Percentiles rank a stretch among this genome's conserved stretches.
These are phyloP conservation scores for Fusarium sp. DNA, from an alignment of 2,329 filamentous ascomycete genomes.

Conservation along the genomic window DNA sequence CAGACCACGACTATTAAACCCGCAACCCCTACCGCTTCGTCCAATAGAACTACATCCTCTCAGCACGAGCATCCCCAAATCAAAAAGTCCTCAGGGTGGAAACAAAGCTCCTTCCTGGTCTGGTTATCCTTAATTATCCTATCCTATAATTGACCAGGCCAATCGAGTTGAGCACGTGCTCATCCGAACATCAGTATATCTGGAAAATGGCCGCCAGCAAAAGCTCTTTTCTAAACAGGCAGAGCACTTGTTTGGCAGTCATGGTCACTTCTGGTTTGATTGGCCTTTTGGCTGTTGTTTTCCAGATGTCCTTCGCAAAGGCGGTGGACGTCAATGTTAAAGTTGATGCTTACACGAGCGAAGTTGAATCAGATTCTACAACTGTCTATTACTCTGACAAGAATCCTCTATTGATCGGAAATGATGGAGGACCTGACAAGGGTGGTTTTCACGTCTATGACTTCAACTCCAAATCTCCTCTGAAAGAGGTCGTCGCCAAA, in stretches of 20 bases:
- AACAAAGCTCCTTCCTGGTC: not conserved
- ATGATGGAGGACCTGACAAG: constrained; percentile 56
- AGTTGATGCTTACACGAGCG: constrained; percentile 49
- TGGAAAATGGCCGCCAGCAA: not conserved
- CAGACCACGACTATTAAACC: constrained; percentile 18
- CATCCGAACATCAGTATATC: constrained; percentile 17
- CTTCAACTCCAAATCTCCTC: constrained; percentile 45
- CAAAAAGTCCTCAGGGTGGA: constrained; percentile 22
- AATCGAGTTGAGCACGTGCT: constrained; percentile 23
- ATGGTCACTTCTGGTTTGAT: constrained; percentile 39
- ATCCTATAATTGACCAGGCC: constrained; percentile 7
- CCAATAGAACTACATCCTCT: constrained; percentile 34
- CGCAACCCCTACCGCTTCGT: constrained; percentile 2
- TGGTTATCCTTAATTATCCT: not conserved
- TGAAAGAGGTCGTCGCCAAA: constrained; percentile 48
- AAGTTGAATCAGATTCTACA: constrained; percentile 57
- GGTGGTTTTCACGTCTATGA: constrained; percentile 57
- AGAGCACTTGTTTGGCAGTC: constrained; percentile 20
- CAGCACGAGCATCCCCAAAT: constrained; percentile 27
- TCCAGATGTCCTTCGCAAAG: constrained; percentile 28
- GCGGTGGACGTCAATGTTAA: constrained; percentile 44
- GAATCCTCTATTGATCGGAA: constrained; percentile 56
- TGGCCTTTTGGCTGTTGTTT: constrained; percentile 32
- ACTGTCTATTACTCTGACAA: constrained; percentile 52
- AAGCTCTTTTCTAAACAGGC: not conserved